Conservation (phyloP, 2,329 filamentous ascomycete species). For the Paracoccidioides lutzii region DNA sequence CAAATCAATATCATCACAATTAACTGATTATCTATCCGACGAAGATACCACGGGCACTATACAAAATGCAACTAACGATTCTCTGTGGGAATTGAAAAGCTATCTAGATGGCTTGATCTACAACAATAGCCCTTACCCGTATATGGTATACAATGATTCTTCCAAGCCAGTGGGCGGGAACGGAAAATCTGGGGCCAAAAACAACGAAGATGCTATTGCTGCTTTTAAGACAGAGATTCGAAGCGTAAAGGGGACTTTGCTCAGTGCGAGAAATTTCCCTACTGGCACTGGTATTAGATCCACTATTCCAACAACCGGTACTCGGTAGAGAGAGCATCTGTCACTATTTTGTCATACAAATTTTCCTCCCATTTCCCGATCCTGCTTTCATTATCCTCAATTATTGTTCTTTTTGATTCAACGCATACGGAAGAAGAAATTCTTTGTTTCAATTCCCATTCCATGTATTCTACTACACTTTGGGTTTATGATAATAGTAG, state of each 20-base stretch:
- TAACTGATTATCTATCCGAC: slow-evolving; percentile 34
- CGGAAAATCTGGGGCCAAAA: slow-evolving; percentile 22
- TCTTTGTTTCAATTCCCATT: too few species aligned
- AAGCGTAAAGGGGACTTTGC: slow-evolving; percentile 49
- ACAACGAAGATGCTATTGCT: slow-evolving; percentile 45
- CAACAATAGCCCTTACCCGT: slow-evolving; percentile 17
- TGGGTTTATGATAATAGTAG: too few species aligned
- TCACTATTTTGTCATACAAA: background rate
- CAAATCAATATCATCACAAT: slow-evolving; percentile 38
- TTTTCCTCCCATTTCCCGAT: background rate
- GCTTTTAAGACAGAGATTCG: slow-evolving; percentile 48
- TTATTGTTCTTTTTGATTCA: too few species aligned
- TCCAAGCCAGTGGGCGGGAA: slow-evolving; percentile 13
- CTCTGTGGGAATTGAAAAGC: slow-evolving; percentile 35
- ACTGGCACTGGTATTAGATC: slow-evolving; percentile 7
- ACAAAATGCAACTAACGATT: slow-evolving; percentile 23
- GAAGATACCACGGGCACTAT: slow-evolving; percentile 24
- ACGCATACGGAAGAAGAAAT: too few species aligned
- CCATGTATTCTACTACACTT: too few species aligned
- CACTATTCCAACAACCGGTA: background rate
- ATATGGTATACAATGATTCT: slow-evolving; percentile 18
- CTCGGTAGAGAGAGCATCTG: background rate
- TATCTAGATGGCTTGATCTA: slow-evolving; percentile 41
- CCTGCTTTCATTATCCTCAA: background rate
- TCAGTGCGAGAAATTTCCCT: slow-evolving; percentile 51